phyloP scores from a whole-genome alignment of 495 filamentous ascomycete genomes.

The Aspergillus sparsus region DNA sequence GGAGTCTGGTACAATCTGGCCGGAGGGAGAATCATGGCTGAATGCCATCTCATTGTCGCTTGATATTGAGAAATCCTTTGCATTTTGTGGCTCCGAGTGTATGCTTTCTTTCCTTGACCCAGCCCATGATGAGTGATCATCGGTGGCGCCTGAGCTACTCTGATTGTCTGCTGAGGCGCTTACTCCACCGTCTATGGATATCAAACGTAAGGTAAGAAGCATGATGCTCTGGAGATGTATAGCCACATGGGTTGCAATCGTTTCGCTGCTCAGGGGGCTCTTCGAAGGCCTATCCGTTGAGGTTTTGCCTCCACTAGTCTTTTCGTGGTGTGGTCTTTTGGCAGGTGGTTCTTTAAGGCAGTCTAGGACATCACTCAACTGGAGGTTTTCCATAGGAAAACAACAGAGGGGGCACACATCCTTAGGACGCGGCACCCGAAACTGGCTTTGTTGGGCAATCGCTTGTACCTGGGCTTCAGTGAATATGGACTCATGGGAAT shows the following conservation, averaged over 20 bases:
- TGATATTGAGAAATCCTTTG: neutral
- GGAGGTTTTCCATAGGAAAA: neutral
- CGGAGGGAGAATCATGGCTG: neutral
- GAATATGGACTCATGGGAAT: neutral
- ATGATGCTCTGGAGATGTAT: constrained; percentile 8
- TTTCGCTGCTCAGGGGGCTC: neutral
- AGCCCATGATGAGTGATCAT: neutral
- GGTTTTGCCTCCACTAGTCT: no score
- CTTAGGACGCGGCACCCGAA: neutral
- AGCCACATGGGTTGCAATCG: constrained; percentile 3
- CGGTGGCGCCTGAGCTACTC: neutral
- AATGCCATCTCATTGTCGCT: neutral
- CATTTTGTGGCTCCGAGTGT: no score
- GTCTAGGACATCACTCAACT: no score
- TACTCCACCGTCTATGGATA: neutral
- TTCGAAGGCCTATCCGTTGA: neutral
- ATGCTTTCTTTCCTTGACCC: neutral
- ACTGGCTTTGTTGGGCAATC: constrained; percentile 7
- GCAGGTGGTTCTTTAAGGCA: no score
- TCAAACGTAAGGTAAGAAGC: constrained; percentile 7
- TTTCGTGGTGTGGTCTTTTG: no score
- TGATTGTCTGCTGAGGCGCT: neutral
- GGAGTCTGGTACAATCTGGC: neutral
- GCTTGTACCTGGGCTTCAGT: neutral
- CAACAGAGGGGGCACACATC: constrained; percentile 10